Percentiles rank a stretch among this genome's conserved stretches.
Conservation (phyloP, 179 eudicot genomes). For the Vitellaria paradoxa region DNA sequence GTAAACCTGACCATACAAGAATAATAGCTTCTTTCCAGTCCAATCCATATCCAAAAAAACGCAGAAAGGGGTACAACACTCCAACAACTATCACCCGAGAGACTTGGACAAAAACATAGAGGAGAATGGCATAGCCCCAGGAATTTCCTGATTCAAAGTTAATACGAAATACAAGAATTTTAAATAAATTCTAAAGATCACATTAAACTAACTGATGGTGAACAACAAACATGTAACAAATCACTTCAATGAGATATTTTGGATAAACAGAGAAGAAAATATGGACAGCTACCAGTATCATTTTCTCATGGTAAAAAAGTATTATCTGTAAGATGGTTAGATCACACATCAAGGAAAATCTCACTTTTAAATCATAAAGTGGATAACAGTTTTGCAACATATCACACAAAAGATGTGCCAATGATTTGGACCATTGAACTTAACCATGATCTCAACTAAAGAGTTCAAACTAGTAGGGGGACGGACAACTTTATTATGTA, state of each 20-base stretch:
- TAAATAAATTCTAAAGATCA: background rate
- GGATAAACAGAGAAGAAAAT: background rate
- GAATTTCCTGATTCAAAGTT: conserved; percentile 42
- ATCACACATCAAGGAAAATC: background rate
- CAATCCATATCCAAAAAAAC: conserved; percentile 86
- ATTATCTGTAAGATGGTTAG: background rate
- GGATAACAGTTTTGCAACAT: background rate
- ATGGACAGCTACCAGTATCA: background rate
- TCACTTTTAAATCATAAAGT: background rate
- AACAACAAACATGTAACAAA: background rate
- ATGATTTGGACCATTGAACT: background rate
- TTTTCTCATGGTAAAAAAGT: background rate
- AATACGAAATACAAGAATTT: background rate
- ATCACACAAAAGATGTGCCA: background rate
- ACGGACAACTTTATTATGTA: too few relatives aligned
- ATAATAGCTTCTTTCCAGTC: conserved; percentile 94
- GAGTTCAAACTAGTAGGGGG: too few relatives aligned
- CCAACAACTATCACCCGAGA: conserved; percentile 72
- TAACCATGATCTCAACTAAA: too few relatives aligned
- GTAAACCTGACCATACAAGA: conserved; percentile 84
- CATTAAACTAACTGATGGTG: background rate
- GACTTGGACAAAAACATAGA: conserved; percentile 69
- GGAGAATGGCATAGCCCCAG: conserved; percentile 90
- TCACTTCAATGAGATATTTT: background rate
- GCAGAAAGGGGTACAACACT: conserved; percentile 65